These are phyloP conservation scores for Moesziomyces sp. DNA, from an alignment of 1,284 basidiomycete species.

Conservation along the genomic window DNA sequence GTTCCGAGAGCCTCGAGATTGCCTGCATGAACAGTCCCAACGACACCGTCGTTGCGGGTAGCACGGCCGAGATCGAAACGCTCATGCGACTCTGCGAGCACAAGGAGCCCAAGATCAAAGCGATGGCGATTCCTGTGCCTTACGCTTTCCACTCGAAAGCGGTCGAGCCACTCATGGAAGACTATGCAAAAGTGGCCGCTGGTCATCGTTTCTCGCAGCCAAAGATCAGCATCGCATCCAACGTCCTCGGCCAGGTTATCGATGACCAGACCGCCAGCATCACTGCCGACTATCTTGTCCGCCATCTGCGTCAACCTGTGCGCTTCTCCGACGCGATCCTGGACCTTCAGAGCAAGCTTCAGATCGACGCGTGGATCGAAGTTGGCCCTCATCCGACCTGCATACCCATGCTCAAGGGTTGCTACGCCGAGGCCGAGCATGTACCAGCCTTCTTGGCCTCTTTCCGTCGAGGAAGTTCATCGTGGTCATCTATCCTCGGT, in stretches of 20 bases:
- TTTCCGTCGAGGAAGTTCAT: conserved; percentile 37
- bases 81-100: conserved; percentile 23
- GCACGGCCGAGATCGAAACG: conserved; percentile 24
- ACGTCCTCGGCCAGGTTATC: conserved; percentile 29
- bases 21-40: conserved; percentile 50
- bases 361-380: conserved; percentile 37
- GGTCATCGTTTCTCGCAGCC: conserved; percentile 21
- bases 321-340: conserved; percentile 34
- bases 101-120: conserved; percentile 37
- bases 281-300: conserved; percentile 21
- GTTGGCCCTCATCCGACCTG: conserved; percentile 47
- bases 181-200: conserved; percentile 2
- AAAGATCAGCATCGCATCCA: conserved; percentile 27
- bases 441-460: conserved; percentile 29
- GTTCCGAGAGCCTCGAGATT: conserved; percentile 23
- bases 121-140: conserved; percentile 44
- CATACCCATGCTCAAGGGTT: conserved; percentile 46
- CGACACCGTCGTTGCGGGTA: conserved; percentile 46
- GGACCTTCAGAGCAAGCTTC: conserved; percentile 15
- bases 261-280: conserved; percentile 1
- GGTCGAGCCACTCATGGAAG: conserved; percentile 32
- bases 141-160: conserved; percentile 49
- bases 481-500: conserved; percentile 23
- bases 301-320: conserved; percentile 36
- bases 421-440: conserved; percentile 13